Evolutionary conservation across 1,139 yeast genomes (phyloP), one percentile per base, ranked within the genome.

Genomic region (Geotrichum europaeum): DNA sequence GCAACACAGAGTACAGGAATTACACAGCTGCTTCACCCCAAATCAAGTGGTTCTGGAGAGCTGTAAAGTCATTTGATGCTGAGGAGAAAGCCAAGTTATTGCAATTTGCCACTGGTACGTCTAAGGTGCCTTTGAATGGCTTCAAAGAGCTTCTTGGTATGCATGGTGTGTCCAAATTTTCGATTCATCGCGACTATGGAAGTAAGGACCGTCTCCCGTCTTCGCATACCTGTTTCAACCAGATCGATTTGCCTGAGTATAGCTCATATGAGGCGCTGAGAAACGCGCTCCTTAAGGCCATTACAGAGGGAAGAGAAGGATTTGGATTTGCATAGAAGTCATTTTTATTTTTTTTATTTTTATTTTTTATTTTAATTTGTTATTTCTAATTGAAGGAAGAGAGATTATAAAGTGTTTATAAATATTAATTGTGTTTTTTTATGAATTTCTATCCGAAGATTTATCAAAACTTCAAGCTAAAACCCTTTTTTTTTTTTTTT

Each of bases 1-100:
- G 84, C 69, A 88, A 94, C 72, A 83, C 97, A 0, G 80, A 79
- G 1, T 94, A 95, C 74, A 87, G 83, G 63, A 94, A 92, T 72
- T 95, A 94, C 73, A 83, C 92, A 0, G 82, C 95, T 1, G 82
- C 90, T 1, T 89, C 96, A 2, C 85, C 89, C 50, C 98, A 92
- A 71, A 86, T 95, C 63, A 92, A 88, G 71, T 94, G 98, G 91
- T 95, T 94, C 76, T 95, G 99, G 99, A 81, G 98, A 71, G 97
- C 98, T 1, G 97, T 95, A 18, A 84, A 91, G 69, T 89, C 97
- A 1, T 94, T 94, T 75, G 97, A 91, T 70, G 84, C 84, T 51
- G 99, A 94, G 73, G 98, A 94, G 71, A 81, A 96, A 60, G 99
- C 99, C 22, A 91, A 92, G 70, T 76, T 95, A 65, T 77, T 95